phyloP scores from a whole-genome alignment of 2,329 filamentous ascomycete species.

The Harringtonia aguacate region DNA sequence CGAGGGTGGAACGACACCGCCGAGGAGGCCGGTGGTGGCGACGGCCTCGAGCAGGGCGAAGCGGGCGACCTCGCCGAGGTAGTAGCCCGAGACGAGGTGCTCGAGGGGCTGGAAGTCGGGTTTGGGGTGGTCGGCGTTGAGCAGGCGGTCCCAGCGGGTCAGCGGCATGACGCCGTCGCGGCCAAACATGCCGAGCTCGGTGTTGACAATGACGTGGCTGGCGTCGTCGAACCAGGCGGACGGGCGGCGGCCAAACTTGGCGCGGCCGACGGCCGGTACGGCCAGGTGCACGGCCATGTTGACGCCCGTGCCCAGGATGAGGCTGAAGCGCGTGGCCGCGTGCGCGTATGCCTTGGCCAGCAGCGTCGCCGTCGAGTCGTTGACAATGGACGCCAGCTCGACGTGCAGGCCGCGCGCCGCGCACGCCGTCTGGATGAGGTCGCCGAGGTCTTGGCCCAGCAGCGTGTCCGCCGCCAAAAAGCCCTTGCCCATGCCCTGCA shows the following conservation, averaged over 20 bases:
- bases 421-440: slow-evolving; percentile 46
- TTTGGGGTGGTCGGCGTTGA: slow-evolving; percentile 40
- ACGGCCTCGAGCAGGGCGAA: slow-evolving; percentile 49
- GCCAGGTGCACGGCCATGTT: slow-evolving; percentile 58
- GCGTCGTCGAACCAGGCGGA: slow-evolving; percentile 45
- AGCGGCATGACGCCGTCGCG: slow-evolving; percentile 44
- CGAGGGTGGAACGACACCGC: slow-evolving; percentile 43
- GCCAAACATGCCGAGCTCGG: slow-evolving; percentile 58
- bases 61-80: slow-evolving; percentile 55
- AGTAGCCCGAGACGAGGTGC: slow-evolving; percentile 53
- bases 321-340: slow-evolving; percentile 47
- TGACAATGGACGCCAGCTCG: slow-evolving; percentile 49
- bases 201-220: slow-evolving; percentile 55
- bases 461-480: slow-evolving; percentile 49
- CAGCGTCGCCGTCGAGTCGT: slow-evolving; percentile 57
- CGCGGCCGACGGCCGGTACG: slow-evolving; percentile 39
- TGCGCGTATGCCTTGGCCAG: slow-evolving; percentile 53
- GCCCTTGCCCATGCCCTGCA: slow-evolving; percentile 56
- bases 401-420: slow-evolving; percentile 38
- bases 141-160: slow-evolving; percentile 48
- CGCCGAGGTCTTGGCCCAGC: slow-evolving; percentile 47
- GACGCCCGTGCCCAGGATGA: slow-evolving; percentile 57
- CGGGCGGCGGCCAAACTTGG: slow-evolving; percentile 47
- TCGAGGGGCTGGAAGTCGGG: slow-evolving; percentile 54
- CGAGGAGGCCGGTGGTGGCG: slow-evolving; percentile 40